These are phyloP conservation scores for Echites panduratus DNA, from an alignment of 257 asterid species.

Conservation along the genomic window DNA sequence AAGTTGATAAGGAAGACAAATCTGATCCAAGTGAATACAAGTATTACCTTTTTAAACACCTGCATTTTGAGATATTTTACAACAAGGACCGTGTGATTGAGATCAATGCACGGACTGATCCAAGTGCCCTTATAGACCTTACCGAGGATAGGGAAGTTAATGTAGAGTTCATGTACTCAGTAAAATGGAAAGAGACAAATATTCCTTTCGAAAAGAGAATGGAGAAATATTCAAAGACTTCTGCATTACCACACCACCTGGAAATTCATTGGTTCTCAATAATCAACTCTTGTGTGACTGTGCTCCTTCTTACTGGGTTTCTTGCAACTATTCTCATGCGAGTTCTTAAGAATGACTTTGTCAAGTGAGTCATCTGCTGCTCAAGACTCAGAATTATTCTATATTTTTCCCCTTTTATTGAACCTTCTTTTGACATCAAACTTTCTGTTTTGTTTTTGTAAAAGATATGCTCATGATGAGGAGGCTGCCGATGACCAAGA, in stretches of 20 bases:
- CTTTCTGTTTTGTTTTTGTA: background rate
- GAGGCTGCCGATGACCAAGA: constrained; percentile 58
- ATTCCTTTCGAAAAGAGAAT: constrained; percentile 52
- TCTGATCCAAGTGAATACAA: constrained; percentile 42
- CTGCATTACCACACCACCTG: constrained; percentile 49
- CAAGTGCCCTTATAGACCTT: constrained; percentile 42
- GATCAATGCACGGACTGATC: constrained; percentile 47
- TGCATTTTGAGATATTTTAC: constrained; percentile 41
- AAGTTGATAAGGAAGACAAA: constrained; percentile 45
- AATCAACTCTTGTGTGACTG: constrained; percentile 58
- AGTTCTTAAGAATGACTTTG: constrained; percentile 52
- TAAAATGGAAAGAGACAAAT: constrained; percentile 49
- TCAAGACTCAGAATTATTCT: no score
- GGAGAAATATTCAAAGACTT: constrained; percentile 50
- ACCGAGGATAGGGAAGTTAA: constrained; percentile 44
- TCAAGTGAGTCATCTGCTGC: constrained; percentile 31
- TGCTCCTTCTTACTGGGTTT: constrained; percentile 55
- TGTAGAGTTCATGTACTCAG: constrained; percentile 47
- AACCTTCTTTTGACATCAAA: background rate
- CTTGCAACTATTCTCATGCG: constrained; percentile 57
- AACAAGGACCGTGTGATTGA: constrained; percentile 44
- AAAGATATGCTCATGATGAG: constrained; percentile 49
- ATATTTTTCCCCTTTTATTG: no score
- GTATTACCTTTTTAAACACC: constrained; percentile 39
- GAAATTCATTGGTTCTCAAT: constrained; percentile 62